phyloP scores from a whole-genome alignment of 2,329 filamentous ascomycete species.

The Arthrobotrys entomopaga region DNA sequence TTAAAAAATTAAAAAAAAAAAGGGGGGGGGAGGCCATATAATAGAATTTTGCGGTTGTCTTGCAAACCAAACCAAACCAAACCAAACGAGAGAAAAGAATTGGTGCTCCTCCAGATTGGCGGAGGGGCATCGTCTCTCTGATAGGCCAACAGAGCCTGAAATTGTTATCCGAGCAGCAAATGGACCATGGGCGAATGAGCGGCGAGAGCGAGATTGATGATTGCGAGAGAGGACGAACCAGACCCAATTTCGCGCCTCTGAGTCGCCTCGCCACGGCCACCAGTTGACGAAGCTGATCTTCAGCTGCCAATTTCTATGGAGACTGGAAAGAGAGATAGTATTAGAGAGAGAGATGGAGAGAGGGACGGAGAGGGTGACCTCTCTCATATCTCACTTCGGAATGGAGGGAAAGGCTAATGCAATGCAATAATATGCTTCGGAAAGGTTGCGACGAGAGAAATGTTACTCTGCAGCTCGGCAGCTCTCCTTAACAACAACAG shows the following conservation, averaged over 20 bases:
- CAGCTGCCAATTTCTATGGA: conserved; percentile 35
- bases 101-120: conserved; percentile 28
- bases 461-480: conserved; percentile 41
- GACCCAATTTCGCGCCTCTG: conserved; percentile 29
- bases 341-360: too few species aligned
- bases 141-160: conserved; percentile 47
- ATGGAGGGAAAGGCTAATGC: conserved; percentile 26
- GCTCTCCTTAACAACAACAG: conserved; percentile 28
- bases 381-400: conserved; percentile 7
- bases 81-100: conserved; percentile 32
- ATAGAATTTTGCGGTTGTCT: conserved; percentile 1
- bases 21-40: not conserved
- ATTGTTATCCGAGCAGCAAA: conserved; percentile 30
- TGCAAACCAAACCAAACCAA: too few species aligned
- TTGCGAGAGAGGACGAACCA: conserved; percentile 11
- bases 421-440: too few species aligned
- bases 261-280: not conserved
- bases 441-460: conserved; percentile 44
- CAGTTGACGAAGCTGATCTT: conserved; percentile 29
- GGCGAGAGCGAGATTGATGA: conserved; percentile 31
- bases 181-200: conserved; percentile 36
- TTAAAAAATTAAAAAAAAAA: too few species aligned
- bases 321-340: not conserved
- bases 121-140: conserved; percentile 28
- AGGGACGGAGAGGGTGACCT: too few species aligned